These are phyloP conservation scores for Pleurotus pulmonarius DNA, from an alignment of 768 basidiomycete genomes.

Conservation along the genomic window DNA sequence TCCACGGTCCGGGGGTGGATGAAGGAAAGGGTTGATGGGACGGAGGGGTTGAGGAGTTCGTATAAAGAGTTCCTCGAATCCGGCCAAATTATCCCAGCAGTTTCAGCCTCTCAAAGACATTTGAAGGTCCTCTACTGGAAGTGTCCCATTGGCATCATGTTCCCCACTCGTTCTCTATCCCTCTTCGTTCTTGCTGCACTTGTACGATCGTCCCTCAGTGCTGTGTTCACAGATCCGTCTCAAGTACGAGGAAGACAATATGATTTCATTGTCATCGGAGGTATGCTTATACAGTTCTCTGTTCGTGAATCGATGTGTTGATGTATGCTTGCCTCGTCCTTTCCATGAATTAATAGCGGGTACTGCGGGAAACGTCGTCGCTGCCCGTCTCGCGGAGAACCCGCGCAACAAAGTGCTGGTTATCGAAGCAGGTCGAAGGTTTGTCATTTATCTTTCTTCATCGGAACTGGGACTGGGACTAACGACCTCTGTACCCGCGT, in stretches of 20 bases:
- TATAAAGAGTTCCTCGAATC: background rate
- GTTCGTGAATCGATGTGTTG: too few species aligned
- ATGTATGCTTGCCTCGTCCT: too few species aligned
- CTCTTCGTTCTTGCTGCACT: background rate
- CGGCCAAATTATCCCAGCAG: background rate
- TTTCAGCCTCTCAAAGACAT: background rate
- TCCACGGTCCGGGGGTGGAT: too few species aligned
- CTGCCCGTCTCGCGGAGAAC: background rate
- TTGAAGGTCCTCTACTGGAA: background rate
- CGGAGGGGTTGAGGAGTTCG: too few species aligned
- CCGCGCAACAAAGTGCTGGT: background rate
- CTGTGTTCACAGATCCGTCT: background rate
- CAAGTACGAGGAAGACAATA: background rate
- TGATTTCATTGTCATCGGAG: constrained; percentile 1
- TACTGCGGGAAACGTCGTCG: constrained; percentile 3
- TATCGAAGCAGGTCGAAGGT: constrained; percentile 2
- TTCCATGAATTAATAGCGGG: background rate
- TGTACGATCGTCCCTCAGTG: background rate
- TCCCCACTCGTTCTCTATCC: background rate
- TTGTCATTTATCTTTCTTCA: background rate
- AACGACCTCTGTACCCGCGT: background rate
- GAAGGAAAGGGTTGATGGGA: too few species aligned
- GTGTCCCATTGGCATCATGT: background rate
- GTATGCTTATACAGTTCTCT: background rate
- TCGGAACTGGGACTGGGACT: background rate